Evolutionary conservation across 108 stramenopile genomes (phyloP).

Genomic region (Pseudonitzschia multiseries): DNA sequence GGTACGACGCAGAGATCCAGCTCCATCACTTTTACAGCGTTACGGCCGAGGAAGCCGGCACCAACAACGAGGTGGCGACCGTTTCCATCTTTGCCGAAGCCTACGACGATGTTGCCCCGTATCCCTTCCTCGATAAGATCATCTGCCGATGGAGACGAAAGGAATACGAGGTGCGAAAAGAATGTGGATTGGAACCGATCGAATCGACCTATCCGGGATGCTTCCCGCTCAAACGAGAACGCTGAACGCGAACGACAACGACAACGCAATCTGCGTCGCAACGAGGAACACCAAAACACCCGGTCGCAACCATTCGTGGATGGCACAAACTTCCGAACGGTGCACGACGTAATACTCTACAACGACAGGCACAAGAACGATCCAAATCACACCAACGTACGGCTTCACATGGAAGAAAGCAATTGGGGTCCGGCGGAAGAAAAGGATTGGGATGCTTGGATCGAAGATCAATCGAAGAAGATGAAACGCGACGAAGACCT

Average conservation of each 20-base stretch:
- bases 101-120: slow-evolving; percentile 29
- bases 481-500: slow-evolving; percentile 14
- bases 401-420: slow-evolving; percentile 15
- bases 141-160: slow-evolving; percentile 51
- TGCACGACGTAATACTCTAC: slow-evolving; percentile 16
- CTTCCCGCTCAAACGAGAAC: slow-evolving; percentile 11
- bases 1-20: slow-evolving; percentile 51
- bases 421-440: slow-evolving; percentile 22
- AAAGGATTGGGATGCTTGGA: slow-evolving; percentile 24
- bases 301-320: not conserved
- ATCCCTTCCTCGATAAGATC: slow-evolving; percentile 45
- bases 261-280: slow-evolving; percentile 3
- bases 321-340: slow-evolving; percentile 7
- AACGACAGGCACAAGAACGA: slow-evolving; percentile 5
- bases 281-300: not conserved
- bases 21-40: slow-evolving; percentile 39
- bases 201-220: slow-evolving; percentile 31
- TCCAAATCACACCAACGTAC: slow-evolving; percentile 11
- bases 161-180: slow-evolving; percentile 41
- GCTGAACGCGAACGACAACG: no score
- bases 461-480: slow-evolving; percentile 2
- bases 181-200: slow-evolving; percentile 44
- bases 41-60: slow-evolving; percentile 11
- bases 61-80: slow-evolving; percentile 36
- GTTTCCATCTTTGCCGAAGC: slow-evolving; percentile 44